Conservation (phyloP, 768 basidiomycete species). For the Cyclocybe aegerita region DNA sequence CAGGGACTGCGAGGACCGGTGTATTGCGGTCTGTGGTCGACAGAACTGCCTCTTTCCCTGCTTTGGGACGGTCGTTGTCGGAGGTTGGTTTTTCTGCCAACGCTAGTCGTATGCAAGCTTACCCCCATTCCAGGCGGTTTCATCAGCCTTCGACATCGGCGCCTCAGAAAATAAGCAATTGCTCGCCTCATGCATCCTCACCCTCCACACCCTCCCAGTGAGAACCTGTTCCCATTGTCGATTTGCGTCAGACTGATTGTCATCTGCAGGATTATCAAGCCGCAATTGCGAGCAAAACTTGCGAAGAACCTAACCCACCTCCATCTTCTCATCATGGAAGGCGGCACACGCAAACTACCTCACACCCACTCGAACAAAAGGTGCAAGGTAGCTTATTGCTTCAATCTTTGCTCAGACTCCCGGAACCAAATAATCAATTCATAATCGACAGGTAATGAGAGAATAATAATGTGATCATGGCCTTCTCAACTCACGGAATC, state of each 20-base stretch:
- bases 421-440: constrained; percentile 62
- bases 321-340: constrained; percentile 16
- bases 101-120: background rate
- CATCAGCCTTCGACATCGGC: constrained; percentile 55
- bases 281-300: constrained; percentile 6
- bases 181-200: constrained; percentile 69
- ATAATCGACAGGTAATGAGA: constrained; percentile 64
- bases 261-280: constrained; percentile 26
- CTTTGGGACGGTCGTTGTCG: constrained; percentile 47
- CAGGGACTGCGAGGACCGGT: constrained; percentile 73
- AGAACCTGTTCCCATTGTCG: constrained; percentile 6
- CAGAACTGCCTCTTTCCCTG: constrained; percentile 49
- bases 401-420: constrained; percentile 76
- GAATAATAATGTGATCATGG: no score
- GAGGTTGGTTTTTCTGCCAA: constrained; percentile 44
- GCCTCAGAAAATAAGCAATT: constrained; percentile 44
- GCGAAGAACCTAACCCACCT: constrained; percentile 7
- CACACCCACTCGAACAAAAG: constrained; percentile 57
- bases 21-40: constrained; percentile 78
- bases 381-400: constrained; percentile 85
- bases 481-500: background rate
- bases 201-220: constrained; percentile 51
- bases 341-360: constrained; percentile 10
- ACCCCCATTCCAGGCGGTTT: constrained; percentile 49
- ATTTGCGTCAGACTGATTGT: constrained; percentile 3